Percentiles rank a stretch among this genome's conserved stretches.
Conservation (phyloP, 2,329 filamentous ascomycete genomes). For the Akanthomyces dipterigenus region DNA sequence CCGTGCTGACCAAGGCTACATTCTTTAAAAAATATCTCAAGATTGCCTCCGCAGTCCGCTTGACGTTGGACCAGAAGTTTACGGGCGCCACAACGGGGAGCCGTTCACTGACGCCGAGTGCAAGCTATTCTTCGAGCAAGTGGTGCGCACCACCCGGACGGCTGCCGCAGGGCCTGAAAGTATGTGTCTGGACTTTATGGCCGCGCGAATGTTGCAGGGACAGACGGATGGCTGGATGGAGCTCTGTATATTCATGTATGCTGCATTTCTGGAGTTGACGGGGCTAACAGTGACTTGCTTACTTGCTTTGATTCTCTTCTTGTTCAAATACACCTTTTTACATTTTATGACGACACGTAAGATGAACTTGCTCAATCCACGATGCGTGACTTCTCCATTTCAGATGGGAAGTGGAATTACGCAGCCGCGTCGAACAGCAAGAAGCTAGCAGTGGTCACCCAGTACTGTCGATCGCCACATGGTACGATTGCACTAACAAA, state of each 20-base stretch:
- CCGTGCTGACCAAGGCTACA: neutral
- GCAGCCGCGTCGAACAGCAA: too few species aligned
- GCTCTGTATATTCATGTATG: slow-evolving; percentile 13
- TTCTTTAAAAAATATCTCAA: neutral
- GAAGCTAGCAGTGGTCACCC: too few species aligned
- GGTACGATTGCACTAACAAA: too few species aligned
- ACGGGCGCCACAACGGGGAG: neutral
- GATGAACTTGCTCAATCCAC: neutral
- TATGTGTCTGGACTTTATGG: too few species aligned
- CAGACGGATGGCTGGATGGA: neutral
- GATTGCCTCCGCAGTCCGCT: neutral
- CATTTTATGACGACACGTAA: slow-evolving; percentile 26
- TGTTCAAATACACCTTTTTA: neutral
- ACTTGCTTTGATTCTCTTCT: neutral
- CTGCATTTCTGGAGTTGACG: slow-evolving; percentile 11
- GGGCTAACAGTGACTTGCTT: neutral
- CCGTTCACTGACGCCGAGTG: neutral
- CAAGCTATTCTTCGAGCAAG: neutral
- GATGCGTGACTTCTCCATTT: too few species aligned
- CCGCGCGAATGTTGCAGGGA: neutral
- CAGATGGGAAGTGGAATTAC: too few species aligned
- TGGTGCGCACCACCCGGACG: neutral
- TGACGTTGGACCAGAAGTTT: neutral
- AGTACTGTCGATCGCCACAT: too few species aligned
- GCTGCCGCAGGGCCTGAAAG: neutral